These are phyloP conservation scores for Arachnopeziza araneosa DNA, from an alignment of 2,329 filamentous ascomycete species.

Conservation along the genomic window DNA sequence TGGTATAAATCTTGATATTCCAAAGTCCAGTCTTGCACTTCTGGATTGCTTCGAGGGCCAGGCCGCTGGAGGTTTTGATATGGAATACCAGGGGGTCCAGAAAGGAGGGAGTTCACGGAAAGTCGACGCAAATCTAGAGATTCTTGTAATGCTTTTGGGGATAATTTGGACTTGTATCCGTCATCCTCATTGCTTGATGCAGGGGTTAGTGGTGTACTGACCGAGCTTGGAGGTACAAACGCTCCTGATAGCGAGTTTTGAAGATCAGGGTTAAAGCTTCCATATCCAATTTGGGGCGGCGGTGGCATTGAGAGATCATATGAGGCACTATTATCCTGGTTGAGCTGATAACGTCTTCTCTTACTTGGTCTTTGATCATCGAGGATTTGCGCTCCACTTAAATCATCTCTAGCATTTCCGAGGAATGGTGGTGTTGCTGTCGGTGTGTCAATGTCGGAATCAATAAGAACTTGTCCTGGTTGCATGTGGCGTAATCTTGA, in stretches of 20 bases:
- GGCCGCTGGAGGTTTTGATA: slow-evolving; percentile 18
- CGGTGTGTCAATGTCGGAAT: slow-evolving; percentile 11
- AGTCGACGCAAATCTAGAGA: slow-evolving; percentile 46
- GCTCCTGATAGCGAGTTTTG: neutral
- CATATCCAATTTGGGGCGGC: neutral
- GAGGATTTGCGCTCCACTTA: slow-evolving; percentile 3
- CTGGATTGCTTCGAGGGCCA: slow-evolving; percentile 14
- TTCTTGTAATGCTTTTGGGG: slow-evolving; percentile 26
- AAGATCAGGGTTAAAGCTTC: slow-evolving; percentile 10
- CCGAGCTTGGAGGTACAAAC: slow-evolving; percentile 1
- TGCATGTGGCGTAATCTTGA: neutral
- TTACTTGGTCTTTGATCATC: slow-evolving; percentile 17
- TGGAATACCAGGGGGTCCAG: slow-evolving; percentile 39
- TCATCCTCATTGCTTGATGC: slow-evolving; percentile 39
- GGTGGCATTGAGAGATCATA: slow-evolving; percentile 20
- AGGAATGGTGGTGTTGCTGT: slow-evolving; percentile 13
- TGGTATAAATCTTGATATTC: slow-evolving; percentile 23
- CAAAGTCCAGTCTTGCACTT: slow-evolving; percentile 13
- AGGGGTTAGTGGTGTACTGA: slow-evolving; percentile 34
- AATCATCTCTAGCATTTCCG: slow-evolving; percentile 8
- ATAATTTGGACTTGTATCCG: slow-evolving; percentile 31
- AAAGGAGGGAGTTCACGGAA: slow-evolving; percentile 61
- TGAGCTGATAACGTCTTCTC: slow-evolving; percentile 15
- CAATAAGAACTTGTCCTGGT: neutral
- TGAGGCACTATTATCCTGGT: slow-evolving; percentile 3